Evolutionary conservation across 768 basidiomycete genomes (phyloP), one percentile per base, ranked within the genome.

Genomic region (Coprinopsis strossmayeri): DNA sequence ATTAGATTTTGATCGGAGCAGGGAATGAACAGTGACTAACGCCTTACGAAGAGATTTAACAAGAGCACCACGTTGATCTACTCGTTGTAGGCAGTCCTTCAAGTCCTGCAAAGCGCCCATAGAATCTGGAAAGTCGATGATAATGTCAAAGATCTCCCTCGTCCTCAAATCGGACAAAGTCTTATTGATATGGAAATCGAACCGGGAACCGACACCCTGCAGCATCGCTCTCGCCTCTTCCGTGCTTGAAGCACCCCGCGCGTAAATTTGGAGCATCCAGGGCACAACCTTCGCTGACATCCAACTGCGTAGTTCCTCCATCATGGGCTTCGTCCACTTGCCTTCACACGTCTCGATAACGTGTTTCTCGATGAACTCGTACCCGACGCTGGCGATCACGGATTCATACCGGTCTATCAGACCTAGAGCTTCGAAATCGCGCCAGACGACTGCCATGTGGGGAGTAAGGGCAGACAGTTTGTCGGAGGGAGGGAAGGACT

Each of bases 101-200:
- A 98, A 72, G 66, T 99, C 96, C 49, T 86, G 76, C 17, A 98
- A 67, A 0, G 92, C 93, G 2, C 84, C 81, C 54, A 71, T 73
- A 0, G 94, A 95, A 52, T 93, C 88, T 0, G 95, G 93, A 57
- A 81, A 94, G 58, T 95, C 91, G 48, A 97, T 83, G 50, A 98
- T 95, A 48, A 98, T 96, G 55, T 95, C 91, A 60, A 96, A 98
- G 17, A 98, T 85, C 62, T 98, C 94, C 42, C 70, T 73, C 50
- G 81, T 85, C 27, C 83, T 71, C 45, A 95, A 67, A 61, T 93
- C 88, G 60, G 87, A 91, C 21, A 97, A 69, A 2, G 86, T 90
- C 63, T 93, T 94, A 64, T 91, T 88, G 58, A 97, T 81, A 55
- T 95, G 89, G 56, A 91, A 94, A 56, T 97, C 94, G 59, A 97